phyloP scores from a whole-genome alignment of 225 moss, liverwort and hornwort genomes.

The Bryoerythrophyllum caledonicum region DNA sequence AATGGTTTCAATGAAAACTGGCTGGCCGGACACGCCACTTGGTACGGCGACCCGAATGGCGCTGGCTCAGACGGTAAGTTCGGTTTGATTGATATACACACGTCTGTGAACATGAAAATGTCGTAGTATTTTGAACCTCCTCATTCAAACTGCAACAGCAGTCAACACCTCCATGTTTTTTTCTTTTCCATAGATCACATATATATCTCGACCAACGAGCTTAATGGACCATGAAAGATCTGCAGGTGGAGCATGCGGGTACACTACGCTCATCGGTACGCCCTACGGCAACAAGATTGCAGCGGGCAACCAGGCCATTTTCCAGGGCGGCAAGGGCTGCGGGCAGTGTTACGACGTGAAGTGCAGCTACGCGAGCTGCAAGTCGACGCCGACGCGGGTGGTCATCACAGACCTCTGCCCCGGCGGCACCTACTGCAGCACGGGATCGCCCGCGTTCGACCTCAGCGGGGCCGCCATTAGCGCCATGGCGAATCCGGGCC shows the following conservation, averaged over 20 bases:
- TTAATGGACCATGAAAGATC: background rate
- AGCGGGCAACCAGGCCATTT: slow-evolving; percentile 30
- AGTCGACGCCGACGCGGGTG: slow-evolving; percentile 21
- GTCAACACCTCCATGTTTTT: background rate
- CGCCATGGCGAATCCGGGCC: slow-evolving; percentile 20
- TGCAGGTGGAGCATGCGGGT: slow-evolving; percentile 35
- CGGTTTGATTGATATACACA: background rate
- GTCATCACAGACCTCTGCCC: slow-evolving; percentile 39
- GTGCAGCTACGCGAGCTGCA: slow-evolving; percentile 24
- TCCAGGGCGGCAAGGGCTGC: slow-evolving; percentile 28
- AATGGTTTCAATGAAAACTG: slow-evolving; percentile 26
- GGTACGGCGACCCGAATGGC: slow-evolving; percentile 34
- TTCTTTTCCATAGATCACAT: background rate
- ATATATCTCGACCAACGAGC: background rate
- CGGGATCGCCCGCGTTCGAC: slow-evolving; percentile 23
- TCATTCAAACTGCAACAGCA: too few species aligned
- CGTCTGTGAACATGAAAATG: background rate
- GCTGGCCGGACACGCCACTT: slow-evolving; percentile 31
- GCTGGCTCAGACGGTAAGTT: slow-evolving; percentile 34
- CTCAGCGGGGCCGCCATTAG: slow-evolving; percentile 33
- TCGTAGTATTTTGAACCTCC: too few species aligned
- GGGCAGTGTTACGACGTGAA: slow-evolving; percentile 39
- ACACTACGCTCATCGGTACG: slow-evolving; percentile 21
- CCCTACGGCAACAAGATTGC: slow-evolving; percentile 29
- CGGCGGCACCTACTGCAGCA: slow-evolving; percentile 34